Evolutionary conservation across 345 rosid genomes (phyloP), one percentile per base, ranked within the genome.

Genomic region (Noccaea caerulescens): DNA sequence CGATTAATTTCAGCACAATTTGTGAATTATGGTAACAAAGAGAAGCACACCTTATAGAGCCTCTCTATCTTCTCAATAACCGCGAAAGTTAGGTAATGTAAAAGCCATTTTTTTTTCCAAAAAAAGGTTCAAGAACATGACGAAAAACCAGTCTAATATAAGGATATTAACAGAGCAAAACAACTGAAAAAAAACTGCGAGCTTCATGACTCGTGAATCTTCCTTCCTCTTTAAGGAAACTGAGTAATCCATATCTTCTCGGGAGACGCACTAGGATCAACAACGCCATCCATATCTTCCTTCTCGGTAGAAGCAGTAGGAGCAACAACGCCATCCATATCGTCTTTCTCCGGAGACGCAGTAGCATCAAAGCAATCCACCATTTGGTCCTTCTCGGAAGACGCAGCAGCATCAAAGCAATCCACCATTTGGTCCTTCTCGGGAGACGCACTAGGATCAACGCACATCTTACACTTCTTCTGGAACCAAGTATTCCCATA

Each of bases 1-100:
- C 69, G 47, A 73, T 63, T 72, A 68, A 50, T 60, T 71, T 65
- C 89, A 93, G 98, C 93, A 43, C 85, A 18, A 18, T 1, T 0
- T 18, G 20, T 18, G 20, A 18, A 18, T 18, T 18, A 18, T 18
- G 20, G 20, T 18, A 18, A 18, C 20, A 18, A 18, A 18, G 20
- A 18, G 20, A 18, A 18, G 20, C 20, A 18, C 20, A 18, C 20
- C 20, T 18, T 18, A 18, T 18, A 18, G 20, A 18, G 20, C 20
- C 20, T 18, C 20, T 18, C 20, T 18, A 18, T 18, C 20, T 18
- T 18, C 20, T 18, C 20, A 18, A 18, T 18, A 18, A 18, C 20
- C 20, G 42, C 79, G 72, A 11, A 25, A 25, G 30, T 68, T 18
- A 80, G 75, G 66, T 53, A 81, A 10, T 83, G 73, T 0, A 66